Percentiles rank a stretch among this genome's conserved stretches.
These are phyloP conservation scores for Durio zibethinus DNA, from an alignment of 345 rosid genomes.

Conservation along the genomic window DNA sequence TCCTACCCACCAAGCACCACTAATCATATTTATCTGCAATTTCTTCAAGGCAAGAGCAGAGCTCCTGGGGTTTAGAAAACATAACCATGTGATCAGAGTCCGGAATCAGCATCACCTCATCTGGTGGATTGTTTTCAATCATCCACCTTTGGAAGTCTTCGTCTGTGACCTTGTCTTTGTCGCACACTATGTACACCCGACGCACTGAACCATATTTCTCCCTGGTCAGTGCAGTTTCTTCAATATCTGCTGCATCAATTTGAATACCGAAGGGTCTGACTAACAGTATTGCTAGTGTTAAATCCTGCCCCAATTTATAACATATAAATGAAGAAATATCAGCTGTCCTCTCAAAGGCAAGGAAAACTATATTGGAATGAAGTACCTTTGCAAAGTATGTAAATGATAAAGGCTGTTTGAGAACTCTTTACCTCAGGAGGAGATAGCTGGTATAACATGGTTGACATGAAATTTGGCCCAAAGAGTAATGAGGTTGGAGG, in stretches of 20 bases:
- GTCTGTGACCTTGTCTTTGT: constrained; percentile 12
- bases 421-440: constrained; percentile 11
- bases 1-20: not conserved
- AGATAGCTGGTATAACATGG: constrained; percentile 30
- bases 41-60: constrained; percentile 28
- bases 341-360: not conserved
- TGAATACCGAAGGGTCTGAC: constrained; percentile 20
- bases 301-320: not conserved
- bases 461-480: constrained; percentile 20
- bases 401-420: not conserved
- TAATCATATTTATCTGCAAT: constrained; percentile 15
- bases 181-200: constrained; percentile 32
- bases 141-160: constrained; percentile 31
- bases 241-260: not conserved
- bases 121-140: not conserved
- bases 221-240: constrained; percentile 12
- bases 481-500: constrained; percentile 19
- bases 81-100: constrained; percentile 43
- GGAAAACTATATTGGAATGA: not conserved
- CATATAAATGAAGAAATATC: not conserved
- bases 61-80: constrained; percentile 32
- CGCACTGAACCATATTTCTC: constrained; percentile 19
- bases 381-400: no score
- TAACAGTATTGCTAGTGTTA: not conserved
- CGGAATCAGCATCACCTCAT: constrained; percentile 26